Percentiles rank a stretch among this genome's conserved stretches.
phyloP scores from a whole-genome alignment of 208 protist genomes.

The Trichomonas tenax region DNA sequence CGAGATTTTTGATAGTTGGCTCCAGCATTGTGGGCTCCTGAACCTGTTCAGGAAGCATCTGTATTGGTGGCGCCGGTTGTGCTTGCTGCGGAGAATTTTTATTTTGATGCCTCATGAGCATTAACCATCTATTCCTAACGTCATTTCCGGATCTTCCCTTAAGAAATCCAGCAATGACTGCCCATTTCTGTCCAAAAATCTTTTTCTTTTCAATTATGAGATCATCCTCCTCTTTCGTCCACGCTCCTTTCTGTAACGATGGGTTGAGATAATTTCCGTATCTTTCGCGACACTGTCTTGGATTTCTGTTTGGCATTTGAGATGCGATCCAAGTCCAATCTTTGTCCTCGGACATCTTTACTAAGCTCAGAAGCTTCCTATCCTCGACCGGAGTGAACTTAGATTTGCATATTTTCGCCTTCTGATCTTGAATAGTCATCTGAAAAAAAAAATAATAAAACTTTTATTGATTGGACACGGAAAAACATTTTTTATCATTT shows the following conservation, averaged over 20 bases:
- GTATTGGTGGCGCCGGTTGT: too few species aligned
- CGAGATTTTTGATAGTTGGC: too few species aligned
- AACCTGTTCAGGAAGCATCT: too few species aligned
- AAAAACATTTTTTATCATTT: too few species aligned
- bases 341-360: not conserved
- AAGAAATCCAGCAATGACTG: not conserved
- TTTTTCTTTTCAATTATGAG: not conserved
- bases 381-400: not conserved
- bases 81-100: too few species aligned
- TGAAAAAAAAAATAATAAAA: too few species aligned
- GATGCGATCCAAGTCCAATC: not conserved
- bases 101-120: too few species aligned
- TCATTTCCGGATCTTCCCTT: not conserved
- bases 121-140: not conserved
- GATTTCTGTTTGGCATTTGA: not conserved
- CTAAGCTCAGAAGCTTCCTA: not conserved
- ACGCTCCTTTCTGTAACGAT: not conserved
- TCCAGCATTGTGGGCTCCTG: too few species aligned
- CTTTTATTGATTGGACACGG: too few species aligned
- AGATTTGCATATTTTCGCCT: not conserved
- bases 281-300: not conserved
- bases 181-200: not conserved
- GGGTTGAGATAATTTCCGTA: not conserved
- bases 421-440: too few species aligned
- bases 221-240: not conserved